phyloP scores from a whole-genome alignment of 2,329 filamentous ascomycete species.

The Colletotrichum liriopes region DNA sequence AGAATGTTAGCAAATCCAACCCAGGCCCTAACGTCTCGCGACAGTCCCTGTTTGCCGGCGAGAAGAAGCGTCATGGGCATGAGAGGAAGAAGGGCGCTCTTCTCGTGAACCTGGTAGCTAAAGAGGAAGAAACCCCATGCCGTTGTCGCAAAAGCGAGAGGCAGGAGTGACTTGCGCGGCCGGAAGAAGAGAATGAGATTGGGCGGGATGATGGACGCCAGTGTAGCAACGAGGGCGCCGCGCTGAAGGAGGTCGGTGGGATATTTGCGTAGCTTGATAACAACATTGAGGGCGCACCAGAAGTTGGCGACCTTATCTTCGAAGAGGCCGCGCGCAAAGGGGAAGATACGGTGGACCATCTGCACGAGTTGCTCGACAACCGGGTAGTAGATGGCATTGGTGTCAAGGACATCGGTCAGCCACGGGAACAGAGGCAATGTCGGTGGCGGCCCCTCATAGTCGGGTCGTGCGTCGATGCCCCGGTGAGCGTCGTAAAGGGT shows the following conservation, averaged over 20 bases:
- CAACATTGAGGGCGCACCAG: conserved; percentile 93
- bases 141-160: conserved; percentile 84
- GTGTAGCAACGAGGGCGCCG: conserved; percentile 81
- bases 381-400: conserved; percentile 80
- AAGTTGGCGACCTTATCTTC: conserved; percentile 99
- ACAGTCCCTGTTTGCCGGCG: conserved; percentile 82
- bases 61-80: conserved; percentile 94
- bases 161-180: conserved; percentile 83
- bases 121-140: conserved; percentile 99
- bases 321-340: conserved; percentile 94
- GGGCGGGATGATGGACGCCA: conserved; percentile 83
- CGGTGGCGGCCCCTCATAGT: conserved; percentile 71
- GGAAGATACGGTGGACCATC: conserved; percentile 92
- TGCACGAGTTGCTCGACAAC: conserved; percentile 85
- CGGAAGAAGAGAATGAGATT: conserved; percentile 85
- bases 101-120: conserved; percentile 98
- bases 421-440: conserved; percentile 75
- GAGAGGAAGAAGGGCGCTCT: conserved; percentile 92
- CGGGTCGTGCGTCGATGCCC: conserved; percentile 71
- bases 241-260: conserved; percentile 81
- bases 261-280: conserved; percentile 88
- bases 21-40: conserved; percentile 86
- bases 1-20: conserved; percentile 96
- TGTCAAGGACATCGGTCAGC: conserved; percentile 72
- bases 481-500: conserved; percentile 78